Conservation (phyloP, 495 filamentous ascomycete species). For the Penicillium canariense region DNA sequence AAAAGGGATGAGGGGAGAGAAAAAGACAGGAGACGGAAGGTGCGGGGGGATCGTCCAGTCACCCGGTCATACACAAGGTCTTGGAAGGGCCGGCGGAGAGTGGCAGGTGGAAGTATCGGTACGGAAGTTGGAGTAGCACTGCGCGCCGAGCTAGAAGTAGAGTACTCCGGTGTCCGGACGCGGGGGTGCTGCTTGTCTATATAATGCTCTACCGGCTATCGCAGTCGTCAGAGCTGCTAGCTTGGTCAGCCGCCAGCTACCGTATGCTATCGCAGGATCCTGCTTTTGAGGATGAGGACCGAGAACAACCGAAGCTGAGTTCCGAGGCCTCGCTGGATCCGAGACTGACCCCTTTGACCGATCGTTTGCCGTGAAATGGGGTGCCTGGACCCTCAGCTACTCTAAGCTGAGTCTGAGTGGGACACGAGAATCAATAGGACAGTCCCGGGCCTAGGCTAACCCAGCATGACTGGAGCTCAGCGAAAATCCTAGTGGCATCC, state of each 20-base stretch:
- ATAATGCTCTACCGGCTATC: background rate
- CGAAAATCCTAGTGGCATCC: background rate
- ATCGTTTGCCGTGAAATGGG: constrained; percentile 8
- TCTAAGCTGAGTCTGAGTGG: background rate
- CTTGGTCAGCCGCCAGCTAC: constrained; percentile 1
- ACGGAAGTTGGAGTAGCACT: background rate
- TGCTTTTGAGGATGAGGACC: background rate
- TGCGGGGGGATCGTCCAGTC: constrained; percentile 7
- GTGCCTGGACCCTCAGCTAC: background rate
- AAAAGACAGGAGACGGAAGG: constrained; percentile 1
- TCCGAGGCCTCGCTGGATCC: constrained; percentile 10
- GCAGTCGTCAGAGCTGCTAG: background rate
- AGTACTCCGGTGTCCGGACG: background rate
- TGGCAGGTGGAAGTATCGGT: background rate
- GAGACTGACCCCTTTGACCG: constrained; percentile 8
- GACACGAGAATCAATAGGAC: background rate
- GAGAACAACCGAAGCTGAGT: constrained; percentile 5
- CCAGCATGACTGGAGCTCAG: background rate
- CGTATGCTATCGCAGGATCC: background rate
- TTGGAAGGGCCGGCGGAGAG: background rate
- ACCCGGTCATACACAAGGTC: background rate
- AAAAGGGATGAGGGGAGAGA: background rate
- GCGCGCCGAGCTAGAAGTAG: background rate
- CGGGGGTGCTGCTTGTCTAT: background rate
- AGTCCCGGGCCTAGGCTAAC: background rate